Percentiles rank a stretch among this genome's conserved stretches.
phyloP scores from a whole-genome alignment of 345 rosid genomes.

The Kernera saxatilis region DNA sequence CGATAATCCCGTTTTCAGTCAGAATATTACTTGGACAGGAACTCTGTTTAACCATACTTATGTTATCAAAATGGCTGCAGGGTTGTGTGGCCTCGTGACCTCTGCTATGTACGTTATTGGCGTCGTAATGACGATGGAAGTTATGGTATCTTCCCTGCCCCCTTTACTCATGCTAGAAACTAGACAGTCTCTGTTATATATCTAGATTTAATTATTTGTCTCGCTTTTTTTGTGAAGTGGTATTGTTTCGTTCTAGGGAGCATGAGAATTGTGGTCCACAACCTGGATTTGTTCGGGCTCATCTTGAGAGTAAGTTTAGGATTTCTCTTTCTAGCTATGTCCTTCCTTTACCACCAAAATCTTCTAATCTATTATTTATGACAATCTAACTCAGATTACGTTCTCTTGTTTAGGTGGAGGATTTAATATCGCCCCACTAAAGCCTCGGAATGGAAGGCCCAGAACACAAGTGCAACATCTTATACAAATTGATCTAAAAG shows the following conservation, averaged over 20 bases:
- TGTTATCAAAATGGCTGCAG: slow-evolving; percentile 40
- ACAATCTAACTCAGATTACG: not conserved
- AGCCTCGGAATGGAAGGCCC: slow-evolving; percentile 77
- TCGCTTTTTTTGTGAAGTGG: slow-evolving; percentile 56
- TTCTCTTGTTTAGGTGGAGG: slow-evolving; percentile 78
- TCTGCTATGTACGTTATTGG: slow-evolving; percentile 99
- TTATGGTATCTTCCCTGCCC: slow-evolving; percentile 56
- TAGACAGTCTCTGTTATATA: not conserved
- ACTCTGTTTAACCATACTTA: not conserved
- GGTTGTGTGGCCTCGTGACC: slow-evolving; percentile 99
- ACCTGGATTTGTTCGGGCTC: slow-evolving; percentile 95
- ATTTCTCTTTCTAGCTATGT: slow-evolving; percentile 10
- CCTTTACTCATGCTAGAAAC: slow-evolving; percentile 7
- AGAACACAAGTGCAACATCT: slow-evolving; percentile 95
- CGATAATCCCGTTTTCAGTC: not conserved
- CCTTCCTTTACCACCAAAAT: not conserved
- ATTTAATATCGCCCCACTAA: slow-evolving; percentile 83
- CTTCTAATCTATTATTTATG: not conserved
- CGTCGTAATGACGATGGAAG: slow-evolving; percentile 99
- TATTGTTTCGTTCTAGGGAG: slow-evolving; percentile 95
- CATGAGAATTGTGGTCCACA: slow-evolving; percentile 87
- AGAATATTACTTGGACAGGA: not conserved
- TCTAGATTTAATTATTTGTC: slow-evolving; percentile 16
- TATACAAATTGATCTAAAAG: slow-evolving; percentile 96
- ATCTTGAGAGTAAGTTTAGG: slow-evolving; percentile 75